Conservation (phyloP, 768 basidiomycete genomes). For the Kwoniella dejecticola region DNA sequence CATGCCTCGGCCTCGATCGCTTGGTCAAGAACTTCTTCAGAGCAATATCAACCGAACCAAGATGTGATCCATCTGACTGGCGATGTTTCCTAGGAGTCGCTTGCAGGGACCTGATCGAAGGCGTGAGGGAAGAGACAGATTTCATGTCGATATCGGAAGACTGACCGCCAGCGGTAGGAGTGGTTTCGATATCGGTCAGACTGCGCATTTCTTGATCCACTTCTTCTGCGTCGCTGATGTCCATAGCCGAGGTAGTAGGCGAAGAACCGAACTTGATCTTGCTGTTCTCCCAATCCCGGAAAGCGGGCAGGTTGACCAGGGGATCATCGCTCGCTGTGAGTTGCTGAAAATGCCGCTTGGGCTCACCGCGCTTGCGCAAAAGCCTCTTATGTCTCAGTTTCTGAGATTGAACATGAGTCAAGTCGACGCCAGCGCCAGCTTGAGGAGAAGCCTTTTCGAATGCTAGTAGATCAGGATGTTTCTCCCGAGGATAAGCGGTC, state of each 20-base stretch:
- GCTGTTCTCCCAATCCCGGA: conserved; percentile 1
- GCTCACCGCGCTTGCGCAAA: conserved; percentile 7
- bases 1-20: conserved; percentile 1
- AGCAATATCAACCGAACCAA: neutral
- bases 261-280: neutral
- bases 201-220: conserved; percentile 19
- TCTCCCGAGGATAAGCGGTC: neutral
- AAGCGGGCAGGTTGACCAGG: conserved; percentile 10
- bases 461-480: neutral
- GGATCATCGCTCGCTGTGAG: conserved; percentile 26
- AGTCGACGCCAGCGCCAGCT: neutral
- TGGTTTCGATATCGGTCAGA: neutral
- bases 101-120: neutral
- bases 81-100: neutral
- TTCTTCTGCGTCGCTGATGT: conserved; percentile 11
- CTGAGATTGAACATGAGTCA: neutral
- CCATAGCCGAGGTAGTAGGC: conserved; percentile 4
- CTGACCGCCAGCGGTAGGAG: conserved; percentile 4
- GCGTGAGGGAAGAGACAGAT: conserved; percentile 5
- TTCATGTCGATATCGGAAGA: conserved; percentile 19
- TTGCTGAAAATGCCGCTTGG: conserved; percentile 18
- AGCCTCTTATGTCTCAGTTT: neutral
- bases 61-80: neutral
- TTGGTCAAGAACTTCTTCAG: neutral
- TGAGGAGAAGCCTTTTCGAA: neutral